Conservation (phyloP, 208 protist genomes). For the Wallacemonas sp. region DNA sequence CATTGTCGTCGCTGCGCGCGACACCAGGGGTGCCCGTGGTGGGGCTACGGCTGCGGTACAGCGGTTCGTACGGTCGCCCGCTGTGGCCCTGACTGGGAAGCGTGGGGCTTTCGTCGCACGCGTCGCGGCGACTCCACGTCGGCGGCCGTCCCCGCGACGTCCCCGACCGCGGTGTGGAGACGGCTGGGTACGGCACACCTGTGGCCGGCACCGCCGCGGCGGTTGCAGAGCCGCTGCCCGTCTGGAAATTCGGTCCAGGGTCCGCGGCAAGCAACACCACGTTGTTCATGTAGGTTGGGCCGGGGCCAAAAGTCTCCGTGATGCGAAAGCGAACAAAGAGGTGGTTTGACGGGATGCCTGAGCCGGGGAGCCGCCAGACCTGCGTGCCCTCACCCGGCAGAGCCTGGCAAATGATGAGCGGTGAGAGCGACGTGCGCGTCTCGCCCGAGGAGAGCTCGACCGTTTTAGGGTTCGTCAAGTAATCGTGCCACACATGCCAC, state of each 20-base stretch:
- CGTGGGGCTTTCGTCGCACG: no score
- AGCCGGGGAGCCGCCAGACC: constrained; percentile 69
- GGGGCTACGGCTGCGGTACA: neutral
- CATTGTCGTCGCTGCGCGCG: neutral
- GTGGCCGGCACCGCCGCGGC: neutral
- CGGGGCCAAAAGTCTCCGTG: constrained; percentile 63
- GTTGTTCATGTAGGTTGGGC: constrained; percentile 87
- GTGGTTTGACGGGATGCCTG: constrained; percentile 59
- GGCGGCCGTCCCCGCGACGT: neutral
- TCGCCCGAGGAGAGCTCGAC: constrained; percentile 74
- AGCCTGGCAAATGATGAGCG: constrained; percentile 70
- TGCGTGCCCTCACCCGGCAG: constrained; percentile 78
- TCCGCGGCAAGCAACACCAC: constrained; percentile 72
- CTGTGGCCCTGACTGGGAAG: neutral
- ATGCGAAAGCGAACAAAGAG: constrained; percentile 66
- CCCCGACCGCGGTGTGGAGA: neutral
- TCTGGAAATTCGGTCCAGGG: constrained; percentile 52
- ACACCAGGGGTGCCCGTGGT: neutral
- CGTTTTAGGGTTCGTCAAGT: constrained; percentile 76
- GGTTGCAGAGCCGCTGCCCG: neutral
- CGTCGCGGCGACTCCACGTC: neutral
- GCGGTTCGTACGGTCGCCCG: neutral
- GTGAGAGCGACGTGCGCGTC: constrained; percentile 28
- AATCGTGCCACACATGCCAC: constrained; percentile 89
- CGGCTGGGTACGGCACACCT: constrained; percentile 1